Evolutionary conservation across 1,139 yeast genomes (phyloP).

Genomic region (Hanseniaspora gamundiae): DNA sequence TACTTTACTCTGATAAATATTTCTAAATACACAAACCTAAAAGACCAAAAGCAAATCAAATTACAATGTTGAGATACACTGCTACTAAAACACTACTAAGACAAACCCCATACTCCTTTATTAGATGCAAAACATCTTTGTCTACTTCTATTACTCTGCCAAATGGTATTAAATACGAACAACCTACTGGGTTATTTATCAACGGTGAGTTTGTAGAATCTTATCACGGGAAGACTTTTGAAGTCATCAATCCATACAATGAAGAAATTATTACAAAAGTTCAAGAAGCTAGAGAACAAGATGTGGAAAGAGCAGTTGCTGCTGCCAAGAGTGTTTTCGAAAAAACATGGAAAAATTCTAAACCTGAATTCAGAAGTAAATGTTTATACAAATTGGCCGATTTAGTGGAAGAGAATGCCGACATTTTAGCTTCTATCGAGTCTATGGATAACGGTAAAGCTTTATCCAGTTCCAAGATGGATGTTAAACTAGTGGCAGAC

Average conservation of each 20-base stretch:
- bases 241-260: slow-evolving; percentile 34
- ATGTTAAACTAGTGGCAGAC: slow-evolving; percentile 44
- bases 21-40: too few species aligned
- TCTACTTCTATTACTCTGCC: slow-evolving; percentile 39
- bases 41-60: not conserved
- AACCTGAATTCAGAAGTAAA: slow-evolving; percentile 39
- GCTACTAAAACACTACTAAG: slow-evolving; percentile 6
- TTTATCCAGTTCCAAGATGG: slow-evolving; percentile 38
- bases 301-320: slow-evolving; percentile 35
- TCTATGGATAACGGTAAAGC: slow-evolving; percentile 73
- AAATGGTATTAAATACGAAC: slow-evolving; percentile 38
- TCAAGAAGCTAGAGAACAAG: slow-evolving; percentile 35
- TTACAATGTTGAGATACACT: too few species aligned
- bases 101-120: slow-evolving; percentile 20
- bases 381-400: slow-evolving; percentile 50
- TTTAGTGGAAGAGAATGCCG: slow-evolving; percentile 43
- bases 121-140: slow-evolving; percentile 28
- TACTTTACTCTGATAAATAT: too few species aligned
- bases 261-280: slow-evolving; percentile 35
- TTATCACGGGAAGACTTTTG: slow-evolving; percentile 26
- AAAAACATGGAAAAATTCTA: slow-evolving; percentile 30
- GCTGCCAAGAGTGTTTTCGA: slow-evolving; percentile 36
- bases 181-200: slow-evolving; percentile 42
- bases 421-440: slow-evolving; percentile 48
- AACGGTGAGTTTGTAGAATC: slow-evolving; percentile 36